A percentile compares a stretch with the other conserved stretches of the same genome.
Evolutionary conservation across 78 protist genomes (phyloP).

Genomic region (Paulinella micropora): DNA sequence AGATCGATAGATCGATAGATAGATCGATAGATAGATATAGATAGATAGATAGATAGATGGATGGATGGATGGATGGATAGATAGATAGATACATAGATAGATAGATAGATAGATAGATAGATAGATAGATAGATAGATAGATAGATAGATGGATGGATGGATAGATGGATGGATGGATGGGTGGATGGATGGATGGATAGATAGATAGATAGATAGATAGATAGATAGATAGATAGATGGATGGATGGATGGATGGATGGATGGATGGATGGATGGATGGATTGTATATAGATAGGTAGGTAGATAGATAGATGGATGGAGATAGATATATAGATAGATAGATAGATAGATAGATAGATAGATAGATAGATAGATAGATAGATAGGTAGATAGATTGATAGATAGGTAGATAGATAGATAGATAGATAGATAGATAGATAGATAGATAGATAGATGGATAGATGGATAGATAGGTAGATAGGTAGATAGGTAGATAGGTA

Average conservation of each 20-base stretch:
- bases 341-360: no score
- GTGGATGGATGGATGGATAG: neutral
- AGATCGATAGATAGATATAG: no score
- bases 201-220: neutral
- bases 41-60: no score
- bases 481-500: no score
- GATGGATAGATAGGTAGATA: no score
- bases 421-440: neutral
- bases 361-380: no score
- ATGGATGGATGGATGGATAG: no score
- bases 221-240: neutral
- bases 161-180: neutral
- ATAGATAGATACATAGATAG: neutral
- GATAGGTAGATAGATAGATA: neutral
- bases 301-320: no score
- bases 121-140: neutral
- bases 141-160: neutral
- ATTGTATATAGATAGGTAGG: neutral
- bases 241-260: neutral
- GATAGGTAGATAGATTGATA: no score
- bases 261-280: neutral
- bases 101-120: neutral
- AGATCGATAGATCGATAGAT: neutral
- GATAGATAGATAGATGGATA: neutral
- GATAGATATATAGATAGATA: no score